These are phyloP conservation scores for Leucocoprinus gongylophorus DNA, from an alignment of 1,284 basidiomycete species.

Conservation along the genomic window DNA sequence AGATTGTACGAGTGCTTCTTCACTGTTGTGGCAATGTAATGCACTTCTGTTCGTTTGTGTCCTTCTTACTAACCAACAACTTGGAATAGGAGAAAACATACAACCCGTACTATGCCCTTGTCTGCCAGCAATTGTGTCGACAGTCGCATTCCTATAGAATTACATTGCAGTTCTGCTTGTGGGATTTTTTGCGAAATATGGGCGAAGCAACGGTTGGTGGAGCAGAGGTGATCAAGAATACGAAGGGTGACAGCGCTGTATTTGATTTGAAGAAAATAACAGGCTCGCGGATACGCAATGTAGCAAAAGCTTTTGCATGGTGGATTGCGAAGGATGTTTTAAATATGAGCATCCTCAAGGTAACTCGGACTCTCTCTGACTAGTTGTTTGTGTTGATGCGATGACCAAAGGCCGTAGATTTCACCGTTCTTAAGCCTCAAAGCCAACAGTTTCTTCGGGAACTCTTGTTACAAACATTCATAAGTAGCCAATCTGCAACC, in stretches of 20 bases:
- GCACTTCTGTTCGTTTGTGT: slow-evolving; percentile 13
- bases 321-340: slow-evolving; percentile 37
- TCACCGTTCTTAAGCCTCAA: slow-evolving; percentile 60
- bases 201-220: slow-evolving; percentile 84
- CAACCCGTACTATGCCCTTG: slow-evolving; percentile 94
- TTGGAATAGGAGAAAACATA: slow-evolving; percentile 75
- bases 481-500: slow-evolving; percentile 66
- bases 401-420: slow-evolving; percentile 69
- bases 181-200: slow-evolving; percentile 94
- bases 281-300: slow-evolving; percentile 46
- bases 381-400: background rate
- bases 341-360: slow-evolving; percentile 77
- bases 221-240: slow-evolving; percentile 63
- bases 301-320: slow-evolving; percentile 64
- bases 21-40: slow-evolving; percentile 91
- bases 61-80: slow-evolving; percentile 1
- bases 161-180: slow-evolving; percentile 92
- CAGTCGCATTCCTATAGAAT: slow-evolving; percentile 80
- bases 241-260: slow-evolving; percentile 40
- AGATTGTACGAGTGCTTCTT: slow-evolving; percentile 86
- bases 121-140: slow-evolving; percentile 68
- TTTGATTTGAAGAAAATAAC: slow-evolving; percentile 55
- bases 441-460: slow-evolving; percentile 63
- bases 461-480: slow-evolving; percentile 60
- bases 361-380: slow-evolving; percentile 25